phyloP scores from a whole-genome alignment of 164 flowering plant genomes.

The Vitis amurensis region DNA sequence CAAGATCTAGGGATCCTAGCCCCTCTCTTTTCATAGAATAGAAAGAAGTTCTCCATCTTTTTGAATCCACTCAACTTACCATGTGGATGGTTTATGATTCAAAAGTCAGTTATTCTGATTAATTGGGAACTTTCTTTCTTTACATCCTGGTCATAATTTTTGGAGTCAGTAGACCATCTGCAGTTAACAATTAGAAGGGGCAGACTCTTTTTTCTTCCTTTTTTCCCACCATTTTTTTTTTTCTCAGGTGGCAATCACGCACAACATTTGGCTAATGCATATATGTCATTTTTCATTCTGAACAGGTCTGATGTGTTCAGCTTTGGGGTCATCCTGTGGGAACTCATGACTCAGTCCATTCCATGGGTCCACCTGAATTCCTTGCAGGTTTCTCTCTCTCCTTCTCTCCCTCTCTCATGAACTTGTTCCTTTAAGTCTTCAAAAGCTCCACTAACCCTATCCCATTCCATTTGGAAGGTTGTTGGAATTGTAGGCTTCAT shows the following conservation, averaged over 20 bases:
- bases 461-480: conserved; percentile 39
- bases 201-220: too few relatives aligned
- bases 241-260: too few relatives aligned
- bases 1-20: neutral
- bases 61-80: neutral
- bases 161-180: too few relatives aligned
- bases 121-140: neutral
- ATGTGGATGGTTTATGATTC: neutral
- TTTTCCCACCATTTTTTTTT: too few relatives aligned
- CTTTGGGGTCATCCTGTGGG: conserved; percentile 91
- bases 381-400: conserved; percentile 51
- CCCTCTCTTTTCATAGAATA: neutral
- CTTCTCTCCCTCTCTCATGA: neutral
- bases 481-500: conserved; percentile 91
- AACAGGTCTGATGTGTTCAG: conserved; percentile 88
- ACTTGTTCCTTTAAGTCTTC: neutral
- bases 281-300: neutral
- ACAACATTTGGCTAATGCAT: neutral
- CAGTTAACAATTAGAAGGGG: too few relatives aligned
- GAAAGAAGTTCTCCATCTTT: neutral
- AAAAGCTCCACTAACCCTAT: neutral
- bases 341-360: conserved; percentile 66
- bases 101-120: neutral
- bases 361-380: conserved; percentile 76
- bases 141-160: neutral